Base-by-base conservation (phyloP, 108 stramenopile genomes). In the Skeletonema potamos region DNA sequence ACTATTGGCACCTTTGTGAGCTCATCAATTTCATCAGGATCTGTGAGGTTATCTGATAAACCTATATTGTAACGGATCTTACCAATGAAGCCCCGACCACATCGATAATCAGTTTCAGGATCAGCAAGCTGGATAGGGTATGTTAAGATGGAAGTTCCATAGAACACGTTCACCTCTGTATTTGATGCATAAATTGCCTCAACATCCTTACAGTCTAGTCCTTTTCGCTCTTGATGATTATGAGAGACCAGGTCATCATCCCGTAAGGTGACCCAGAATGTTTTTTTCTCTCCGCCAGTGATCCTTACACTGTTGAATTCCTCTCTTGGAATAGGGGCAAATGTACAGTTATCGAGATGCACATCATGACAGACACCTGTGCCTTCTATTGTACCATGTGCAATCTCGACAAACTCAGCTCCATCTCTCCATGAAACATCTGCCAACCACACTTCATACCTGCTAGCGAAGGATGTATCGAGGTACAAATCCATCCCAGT, bases 181-280 rank as follows among this genome's bases (percentile, higher is more conserved):
- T n/a, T 58, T 8, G 72, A 57, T 43, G 56, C 39, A 22, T 73
- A 54, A 15, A 54, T 24, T 29, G 62, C 34, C 20, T 72, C 70
- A 2, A 1, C 54, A 44, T 30, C 39, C n/a, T 41, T 10, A 0
- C 15, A n/a, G 39, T 0, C 34, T 36, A 54, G 9, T 51, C 22
- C 13, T 32, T 56, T 6, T 10, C n/a, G 39, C 11, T 56, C 24
- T 33, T 46, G 44, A 4, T 27, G 36, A 39, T 73, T 41, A 24
- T 58, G 72, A n/a, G 29, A 73, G n/a, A 73, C 37, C 26, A 73
- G 58, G 33, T 64, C 63, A 44, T 64, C 72, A 12, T 58, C 60
- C 11, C 63, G 57, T 27, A 58, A 29, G 13, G 72, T 64, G 4
- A 73, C 55, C 20, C 60, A 73, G 43, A 73, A 73, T 3, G 63